Evolutionary conservation across 106 monocot genomes (phyloP), one percentile per base, ranked within the genome.

Genomic region (Amphibolis antarctica): DNA sequence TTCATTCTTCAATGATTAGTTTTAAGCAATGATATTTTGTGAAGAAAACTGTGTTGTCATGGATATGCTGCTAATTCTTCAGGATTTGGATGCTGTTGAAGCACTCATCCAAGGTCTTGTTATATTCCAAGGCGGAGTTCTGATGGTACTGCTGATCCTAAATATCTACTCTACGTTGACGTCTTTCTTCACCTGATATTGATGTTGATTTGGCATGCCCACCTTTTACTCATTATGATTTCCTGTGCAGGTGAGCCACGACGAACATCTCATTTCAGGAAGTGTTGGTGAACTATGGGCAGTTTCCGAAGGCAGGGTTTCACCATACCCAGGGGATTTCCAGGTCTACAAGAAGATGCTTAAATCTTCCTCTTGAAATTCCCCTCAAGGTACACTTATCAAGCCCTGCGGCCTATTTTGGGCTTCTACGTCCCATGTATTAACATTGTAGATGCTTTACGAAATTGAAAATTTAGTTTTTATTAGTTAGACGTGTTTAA

Each of bases 81-180:
- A 98, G 96, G 96, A 98, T 73, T 70, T 98, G 53, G 96, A 98
- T 86, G 90, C 96, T 11, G 96, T 98, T 50, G 96, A 98, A 62
- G 96, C 96, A 61, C 86, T 98, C 46, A 98, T 98, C 28, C 96
- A 98, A 71, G 96, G 96, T 31, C 76, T 98, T 44, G 90, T 98
- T 30, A 55, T 98, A 44, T 98, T 90, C 72, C 96, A 98, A 75
- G 96, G 96, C 63, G 96, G 96, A 7, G 90, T 98, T 21, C 60
- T 98, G 23, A 98, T 98, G 89, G 96, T 91, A 82, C 53, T 30
- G 46, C 15, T n/a, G 2, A 1, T 29, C 25, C 17, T 10, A 49
- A n/a, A 43, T 9, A 4, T n/a, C 24, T 46, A 29, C 26, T 42
- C 29, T 49, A 26, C 62, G 7, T 23, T 22, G 11, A 46, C 14